These are phyloP conservation scores for Colletotrichum ledebouriae DNA, from an alignment of 2,329 filamentous ascomycete genomes.

Conservation along the genomic window DNA sequence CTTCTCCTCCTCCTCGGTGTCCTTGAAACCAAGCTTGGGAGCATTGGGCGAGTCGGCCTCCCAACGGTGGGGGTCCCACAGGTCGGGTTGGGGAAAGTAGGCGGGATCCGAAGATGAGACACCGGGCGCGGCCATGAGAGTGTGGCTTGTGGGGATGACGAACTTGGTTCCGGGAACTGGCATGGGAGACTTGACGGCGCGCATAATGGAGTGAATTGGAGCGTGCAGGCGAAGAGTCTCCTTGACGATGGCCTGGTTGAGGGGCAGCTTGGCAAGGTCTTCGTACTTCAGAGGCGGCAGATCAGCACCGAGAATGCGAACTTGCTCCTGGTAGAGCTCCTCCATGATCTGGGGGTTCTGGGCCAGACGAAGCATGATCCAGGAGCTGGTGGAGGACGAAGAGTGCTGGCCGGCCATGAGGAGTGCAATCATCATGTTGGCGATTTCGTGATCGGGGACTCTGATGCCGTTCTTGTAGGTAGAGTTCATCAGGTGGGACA, in stretches of 20 bases:
- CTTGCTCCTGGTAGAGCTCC: constrained; percentile 87
- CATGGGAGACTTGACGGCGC: constrained; percentile 91
- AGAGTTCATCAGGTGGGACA: constrained; percentile 90
- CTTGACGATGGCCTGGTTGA: constrained; percentile 88
- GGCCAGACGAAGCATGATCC: constrained; percentile 87
- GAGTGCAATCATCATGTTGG: constrained; percentile 94
- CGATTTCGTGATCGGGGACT: constrained; percentile 87
- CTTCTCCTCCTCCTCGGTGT: constrained; percentile 74
- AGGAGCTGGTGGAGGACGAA: constrained; percentile 85
- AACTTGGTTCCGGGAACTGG: constrained; percentile 85
- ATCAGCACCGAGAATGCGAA: constrained; percentile 78
- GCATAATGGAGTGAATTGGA: constrained; percentile 95
- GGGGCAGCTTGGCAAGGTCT: constrained; percentile 80
- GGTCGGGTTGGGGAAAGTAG: constrained; percentile 85
- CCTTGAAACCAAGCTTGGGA: constrained; percentile 59
- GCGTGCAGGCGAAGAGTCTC: constrained; percentile 93
- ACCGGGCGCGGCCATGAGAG: constrained; percentile 86
- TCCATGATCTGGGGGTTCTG: constrained; percentile 82
- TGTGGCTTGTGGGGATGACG: constrained; percentile 84
- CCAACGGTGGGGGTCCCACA: constrained; percentile 96
- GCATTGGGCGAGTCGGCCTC: constrained; percentile 72
- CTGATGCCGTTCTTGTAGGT: constrained; percentile 85
- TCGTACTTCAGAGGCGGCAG: constrained; percentile 83
- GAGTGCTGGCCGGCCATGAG: constrained; percentile 95
- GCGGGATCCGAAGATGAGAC: constrained; percentile 79